These are phyloP conservation scores for Cladosporium oxysporum DNA, from an alignment of 2,329 filamentous ascomycete genomes.

Conservation along the genomic window DNA sequence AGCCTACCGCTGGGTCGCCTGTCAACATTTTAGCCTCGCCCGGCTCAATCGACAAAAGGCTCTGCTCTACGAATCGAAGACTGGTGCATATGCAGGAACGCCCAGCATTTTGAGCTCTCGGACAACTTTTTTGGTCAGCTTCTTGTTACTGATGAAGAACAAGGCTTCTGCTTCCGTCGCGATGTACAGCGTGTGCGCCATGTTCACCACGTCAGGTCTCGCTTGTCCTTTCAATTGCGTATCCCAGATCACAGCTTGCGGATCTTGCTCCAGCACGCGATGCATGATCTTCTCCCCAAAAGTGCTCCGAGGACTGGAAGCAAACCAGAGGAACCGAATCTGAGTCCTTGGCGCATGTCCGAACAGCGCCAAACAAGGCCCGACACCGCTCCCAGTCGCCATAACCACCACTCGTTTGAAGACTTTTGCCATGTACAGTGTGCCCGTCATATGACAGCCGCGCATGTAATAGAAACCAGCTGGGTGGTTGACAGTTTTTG, in stretches of 20 bases:
- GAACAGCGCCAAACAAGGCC: slow-evolving; percentile 26
- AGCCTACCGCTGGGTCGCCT: not conserved
- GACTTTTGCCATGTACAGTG: slow-evolving; percentile 7
- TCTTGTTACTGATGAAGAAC: slow-evolving; percentile 40
- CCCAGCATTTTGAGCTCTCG: slow-evolving; percentile 36
- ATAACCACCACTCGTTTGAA: slow-evolving; percentile 1
- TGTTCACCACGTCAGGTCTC: slow-evolving; percentile 36
- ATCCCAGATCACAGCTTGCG: slow-evolving; percentile 35
- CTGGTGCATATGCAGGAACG: slow-evolving; percentile 40
- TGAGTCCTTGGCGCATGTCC: not conserved
- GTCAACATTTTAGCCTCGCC: not conserved
- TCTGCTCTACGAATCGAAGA: slow-evolving; percentile 36
- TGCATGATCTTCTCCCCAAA: slow-evolving; percentile 24
- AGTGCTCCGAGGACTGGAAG: slow-evolving; percentile 18
- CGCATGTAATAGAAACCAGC: not conserved
- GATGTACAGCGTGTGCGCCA: slow-evolving; percentile 32
- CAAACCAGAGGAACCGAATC: slow-evolving; percentile 24
- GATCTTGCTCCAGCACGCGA: slow-evolving; percentile 29
- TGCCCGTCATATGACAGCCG: not conserved
- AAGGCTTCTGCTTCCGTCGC: slow-evolving; percentile 38
- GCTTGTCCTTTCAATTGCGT: slow-evolving; percentile 31
- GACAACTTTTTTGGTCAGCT: slow-evolving; percentile 38
- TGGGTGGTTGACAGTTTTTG: not conserved
- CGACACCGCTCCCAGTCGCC: slow-evolving; percentile 36
- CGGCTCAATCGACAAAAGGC: not conserved